These are phyloP conservation scores for Chytridium lagenaria DNA, from an alignment of 371 early-diverging fungal genomes.

Conservation along the genomic window DNA sequence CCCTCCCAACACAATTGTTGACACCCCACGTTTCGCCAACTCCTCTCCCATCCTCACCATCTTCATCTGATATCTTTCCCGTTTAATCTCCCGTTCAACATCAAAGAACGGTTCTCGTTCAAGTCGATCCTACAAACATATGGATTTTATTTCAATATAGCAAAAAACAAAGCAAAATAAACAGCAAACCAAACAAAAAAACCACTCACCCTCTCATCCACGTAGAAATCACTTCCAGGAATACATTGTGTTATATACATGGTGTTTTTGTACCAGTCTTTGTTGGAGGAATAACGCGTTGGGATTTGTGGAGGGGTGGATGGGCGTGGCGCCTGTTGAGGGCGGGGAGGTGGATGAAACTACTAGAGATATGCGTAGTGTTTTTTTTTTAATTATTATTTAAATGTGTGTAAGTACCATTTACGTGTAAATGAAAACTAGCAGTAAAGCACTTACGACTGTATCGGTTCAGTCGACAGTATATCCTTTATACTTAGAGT, in stretches of 20 bases:
- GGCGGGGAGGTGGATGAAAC: neutral
- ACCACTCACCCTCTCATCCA: conserved; percentile 12
- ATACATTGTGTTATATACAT: conserved; percentile 8
- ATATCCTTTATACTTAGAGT: neutral
- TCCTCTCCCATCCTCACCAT: neutral
- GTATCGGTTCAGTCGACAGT: no score
- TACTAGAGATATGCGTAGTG: neutral
- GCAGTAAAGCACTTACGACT: no score
- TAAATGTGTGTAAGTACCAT: no score
- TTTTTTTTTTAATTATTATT: neutral
- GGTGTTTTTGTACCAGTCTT: conserved; percentile 1
- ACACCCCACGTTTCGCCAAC: neutral
- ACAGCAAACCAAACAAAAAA: neutral
- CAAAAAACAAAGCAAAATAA: neutral
- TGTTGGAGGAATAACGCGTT: neutral
- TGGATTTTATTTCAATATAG: neutral
- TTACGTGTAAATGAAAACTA: no score
- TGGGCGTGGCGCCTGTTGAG: neutral
- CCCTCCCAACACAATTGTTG: neutral
- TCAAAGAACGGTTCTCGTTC: neutral
- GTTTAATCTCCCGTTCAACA: neutral
- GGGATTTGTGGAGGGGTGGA: neutral
- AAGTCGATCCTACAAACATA: neutral
- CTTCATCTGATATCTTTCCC: neutral
- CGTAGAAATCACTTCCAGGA: neutral